Percentiles rank a stretch among this genome's conserved stretches.
Evolutionary conservation across 148 eudicot species (phyloP).

Genomic region (Bassia scoparia): DNA sequence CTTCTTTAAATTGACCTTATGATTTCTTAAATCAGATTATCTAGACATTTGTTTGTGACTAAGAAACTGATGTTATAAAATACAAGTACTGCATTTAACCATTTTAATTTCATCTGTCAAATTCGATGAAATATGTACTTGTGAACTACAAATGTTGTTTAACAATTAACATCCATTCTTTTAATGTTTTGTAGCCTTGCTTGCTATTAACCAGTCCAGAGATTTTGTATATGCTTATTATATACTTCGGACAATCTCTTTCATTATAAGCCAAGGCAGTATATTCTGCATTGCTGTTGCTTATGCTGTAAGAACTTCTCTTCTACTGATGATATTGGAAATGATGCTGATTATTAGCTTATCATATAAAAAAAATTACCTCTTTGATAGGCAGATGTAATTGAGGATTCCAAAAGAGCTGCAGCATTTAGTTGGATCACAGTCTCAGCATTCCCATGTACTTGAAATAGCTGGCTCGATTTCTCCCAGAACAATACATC

Average conservation of each 20-base stretch:
- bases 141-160: background rate
- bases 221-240: constrained; percentile 76
- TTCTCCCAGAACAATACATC: constrained; percentile 73
- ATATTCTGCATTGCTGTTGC: constrained; percentile 90
- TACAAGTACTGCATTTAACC: background rate
- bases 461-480: constrained; percentile 69
- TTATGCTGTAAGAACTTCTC: constrained; percentile 63
- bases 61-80: background rate
- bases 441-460: constrained; percentile 77
- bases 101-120: background rate
- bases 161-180: constrained; percentile 4
- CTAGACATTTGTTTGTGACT: no score
- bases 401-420: constrained; percentile 59
- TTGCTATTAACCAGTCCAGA: constrained; percentile 58
- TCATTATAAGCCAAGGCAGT: constrained; percentile 82
- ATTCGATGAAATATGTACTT: background rate
- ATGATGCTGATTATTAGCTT: background rate
- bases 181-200: constrained; percentile 52
- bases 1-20: background rate
- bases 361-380: background rate
- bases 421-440: constrained; percentile 87
- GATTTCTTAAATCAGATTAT: background rate
- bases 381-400: constrained; percentile 66
- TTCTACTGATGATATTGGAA: constrained; percentile 5
- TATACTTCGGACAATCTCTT: constrained; percentile 64